A percentile compares a stretch with the other conserved stretches of the same genome.
Conservation (phyloP, 352 stramenopile species). For the Globisporangium barbulae region DNA sequence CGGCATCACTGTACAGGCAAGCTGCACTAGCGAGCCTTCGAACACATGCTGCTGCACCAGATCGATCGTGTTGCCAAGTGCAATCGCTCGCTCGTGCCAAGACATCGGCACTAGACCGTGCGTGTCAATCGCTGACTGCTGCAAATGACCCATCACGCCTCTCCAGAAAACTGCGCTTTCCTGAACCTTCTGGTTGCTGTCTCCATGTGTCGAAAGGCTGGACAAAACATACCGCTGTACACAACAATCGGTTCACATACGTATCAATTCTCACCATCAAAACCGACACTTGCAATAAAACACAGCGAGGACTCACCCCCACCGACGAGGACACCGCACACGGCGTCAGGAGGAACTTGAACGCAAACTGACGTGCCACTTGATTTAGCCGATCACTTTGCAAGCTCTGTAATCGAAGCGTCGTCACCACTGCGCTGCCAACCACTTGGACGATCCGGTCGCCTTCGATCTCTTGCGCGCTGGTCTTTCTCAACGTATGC, state of each 20-base stretch:
- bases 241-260: not conserved
- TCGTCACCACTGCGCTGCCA: conserved; percentile 18
- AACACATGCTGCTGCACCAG: conserved; percentile 27
- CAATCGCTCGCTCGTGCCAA: conserved; percentile 31
- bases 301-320: conserved; percentile 3
- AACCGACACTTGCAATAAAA: not conserved
- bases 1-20: conserved; percentile 24
- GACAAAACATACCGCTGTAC: conserved; percentile 8
- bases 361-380: conserved; percentile 24
- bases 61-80: conserved; percentile 37
- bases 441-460: conserved; percentile 33
- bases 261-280: not conserved
- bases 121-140: not conserved
- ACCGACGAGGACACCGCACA: conserved; percentile 23
- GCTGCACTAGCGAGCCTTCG: conserved; percentile 20
- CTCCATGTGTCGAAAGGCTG: conserved; percentile 1
- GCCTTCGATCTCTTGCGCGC: conserved; percentile 10
- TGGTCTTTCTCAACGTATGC: conserved; percentile 8
- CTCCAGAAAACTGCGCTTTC: conserved; percentile 10
- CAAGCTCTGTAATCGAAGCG: conserved; percentile 16
- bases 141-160: conserved; percentile 16
- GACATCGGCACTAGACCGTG: conserved; percentile 3
- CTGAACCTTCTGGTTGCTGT: not conserved
- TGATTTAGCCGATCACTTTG: not conserved
- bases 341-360: conserved; percentile 26